Evolutionary conservation across 345 rosid genomes (phyloP), one percentile per base, ranked within the genome.

Genomic region (Salix koriyanagi): DNA sequence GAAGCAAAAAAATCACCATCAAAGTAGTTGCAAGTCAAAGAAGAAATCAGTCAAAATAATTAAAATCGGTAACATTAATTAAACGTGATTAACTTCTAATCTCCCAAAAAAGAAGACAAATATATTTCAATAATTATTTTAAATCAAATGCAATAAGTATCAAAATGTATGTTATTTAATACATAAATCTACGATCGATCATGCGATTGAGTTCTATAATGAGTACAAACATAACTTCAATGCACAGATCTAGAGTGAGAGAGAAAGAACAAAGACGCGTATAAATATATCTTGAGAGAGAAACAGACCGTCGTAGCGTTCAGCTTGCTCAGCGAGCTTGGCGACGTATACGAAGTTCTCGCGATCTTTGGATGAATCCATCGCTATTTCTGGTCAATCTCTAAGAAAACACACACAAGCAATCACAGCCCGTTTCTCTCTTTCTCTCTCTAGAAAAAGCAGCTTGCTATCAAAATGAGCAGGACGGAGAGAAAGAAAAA

Each of bases 321-420:
- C 91, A 67, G 91, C 89, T 76, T 90, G 93, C 80, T 90, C 93
- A n/a, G 91, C 88, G n/a, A 89, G 84, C 78, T 86, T 89, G 69
- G 92, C 93, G 52, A 81, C 76, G 82, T 88, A 90, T 44, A 88
- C 89, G 79, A 76, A 73, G 32, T 58, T 62, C 30, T 84, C 89
- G 46, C 89, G 90, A 65, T 86, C 89, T 65, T 84, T 84, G 0
- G 75, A 76, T 44, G 89, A 84, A 68, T 25, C 89, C 89, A 88
- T 84, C 67, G 54, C 62, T 58, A 10, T 58, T 3, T 25, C 62
- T 58, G 62, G 23, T 58, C 26, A n/a, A 25, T 58, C 62, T 10
- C 28, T 58, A 58, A 26, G 10, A 56, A 58, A 23, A 8, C 28
- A 56, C 60, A 2, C 26, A 10, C 62, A 3, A n/a, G 10, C 62